Percentiles rank a stretch among this genome's conserved stretches.
These are phyloP conservation scores for Cystobasidium ongulense DNA, from an alignment of 768 basidiomycete species.

Conservation along the genomic window DNA sequence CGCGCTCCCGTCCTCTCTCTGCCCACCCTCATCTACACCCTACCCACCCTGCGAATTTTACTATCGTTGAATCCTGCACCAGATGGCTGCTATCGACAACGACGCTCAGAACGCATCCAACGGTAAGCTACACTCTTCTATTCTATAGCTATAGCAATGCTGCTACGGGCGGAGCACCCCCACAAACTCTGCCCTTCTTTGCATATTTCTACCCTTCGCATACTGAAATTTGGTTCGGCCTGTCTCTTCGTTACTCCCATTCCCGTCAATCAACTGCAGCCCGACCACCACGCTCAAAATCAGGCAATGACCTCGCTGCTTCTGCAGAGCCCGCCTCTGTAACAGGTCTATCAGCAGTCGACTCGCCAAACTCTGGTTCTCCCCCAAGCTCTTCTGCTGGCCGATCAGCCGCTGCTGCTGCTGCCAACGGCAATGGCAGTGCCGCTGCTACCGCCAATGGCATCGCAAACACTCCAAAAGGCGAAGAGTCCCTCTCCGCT, in stretches of 20 bases:
- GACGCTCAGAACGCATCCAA: neutral
- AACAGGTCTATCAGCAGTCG: neutral
- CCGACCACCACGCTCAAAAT: slow-evolving; percentile 9
- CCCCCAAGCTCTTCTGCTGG: neutral
- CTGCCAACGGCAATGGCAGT: neutral
- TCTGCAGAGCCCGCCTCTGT: neutral
- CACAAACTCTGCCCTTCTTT: neutral
- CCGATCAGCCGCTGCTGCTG: no score
- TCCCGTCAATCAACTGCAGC: neutral
- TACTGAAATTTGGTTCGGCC: neutral
- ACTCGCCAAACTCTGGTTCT: neutral
- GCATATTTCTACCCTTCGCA: neutral
- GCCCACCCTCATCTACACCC: no score
- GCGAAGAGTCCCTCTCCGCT: slow-evolving; percentile 22
- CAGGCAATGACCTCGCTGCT: slow-evolving; percentile 1
- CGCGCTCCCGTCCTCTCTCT: no score
- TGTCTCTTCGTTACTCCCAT: neutral
- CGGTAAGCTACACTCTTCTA: neutral
- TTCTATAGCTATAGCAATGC: no score
- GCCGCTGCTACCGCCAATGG: neutral
- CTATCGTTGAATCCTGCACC: neutral
- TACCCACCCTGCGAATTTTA: neutral
- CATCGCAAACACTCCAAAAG: neutral
- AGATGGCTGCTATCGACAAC: slow-evolving; percentile 7
- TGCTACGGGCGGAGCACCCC: no score